phyloP scores from a whole-genome alignment of 2,329 filamentous ascomycete genomes.

The Pseudogymnoascus sp. region DNA sequence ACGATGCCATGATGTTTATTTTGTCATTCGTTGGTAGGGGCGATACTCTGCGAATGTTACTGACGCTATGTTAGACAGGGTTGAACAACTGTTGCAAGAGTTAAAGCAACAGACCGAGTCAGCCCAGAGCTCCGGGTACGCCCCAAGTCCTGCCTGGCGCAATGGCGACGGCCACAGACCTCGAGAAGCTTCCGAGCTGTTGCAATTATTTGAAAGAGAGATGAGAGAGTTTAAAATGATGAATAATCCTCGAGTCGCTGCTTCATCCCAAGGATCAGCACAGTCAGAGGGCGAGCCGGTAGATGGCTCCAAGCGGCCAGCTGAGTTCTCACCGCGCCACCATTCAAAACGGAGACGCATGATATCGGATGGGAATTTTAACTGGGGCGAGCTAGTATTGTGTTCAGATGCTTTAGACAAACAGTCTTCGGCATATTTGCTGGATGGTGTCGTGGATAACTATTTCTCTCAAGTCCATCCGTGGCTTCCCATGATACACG shows the following conservation, averaged over 20 bases:
- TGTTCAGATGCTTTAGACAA: slow-evolving; percentile 7
- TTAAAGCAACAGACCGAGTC: slow-evolving; percentile 7
- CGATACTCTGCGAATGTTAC: slow-evolving; percentile 17
- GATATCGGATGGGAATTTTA: background rate
- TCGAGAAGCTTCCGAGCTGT: background rate
- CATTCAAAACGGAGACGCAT: slow-evolving; percentile 3
- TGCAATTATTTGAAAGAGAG: background rate
- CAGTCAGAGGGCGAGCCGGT: background rate
- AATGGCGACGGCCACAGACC: background rate
- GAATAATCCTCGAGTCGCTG: background rate
- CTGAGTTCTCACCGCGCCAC: background rate
- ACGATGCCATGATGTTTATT: background rate
- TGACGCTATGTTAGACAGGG: slow-evolving; percentile 17
- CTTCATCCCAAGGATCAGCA: background rate
- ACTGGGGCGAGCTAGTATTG: slow-evolving; percentile 7
- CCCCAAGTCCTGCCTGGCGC: background rate
- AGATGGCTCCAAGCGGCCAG: background rate
- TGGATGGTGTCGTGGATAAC: slow-evolving; percentile 29
- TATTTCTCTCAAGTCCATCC: slow-evolving; percentile 26
- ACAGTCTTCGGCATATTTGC: slow-evolving; percentile 14
- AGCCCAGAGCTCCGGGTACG: background rate
- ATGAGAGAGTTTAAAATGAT: slow-evolving; percentile 1
- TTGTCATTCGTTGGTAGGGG: background rate
- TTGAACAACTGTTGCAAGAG: slow-evolving; percentile 12
- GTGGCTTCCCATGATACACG: slow-evolving; percentile 34